Base-by-base conservation (phyloP, 345 rosid species). In the Carallia pectinifolia region DNA sequence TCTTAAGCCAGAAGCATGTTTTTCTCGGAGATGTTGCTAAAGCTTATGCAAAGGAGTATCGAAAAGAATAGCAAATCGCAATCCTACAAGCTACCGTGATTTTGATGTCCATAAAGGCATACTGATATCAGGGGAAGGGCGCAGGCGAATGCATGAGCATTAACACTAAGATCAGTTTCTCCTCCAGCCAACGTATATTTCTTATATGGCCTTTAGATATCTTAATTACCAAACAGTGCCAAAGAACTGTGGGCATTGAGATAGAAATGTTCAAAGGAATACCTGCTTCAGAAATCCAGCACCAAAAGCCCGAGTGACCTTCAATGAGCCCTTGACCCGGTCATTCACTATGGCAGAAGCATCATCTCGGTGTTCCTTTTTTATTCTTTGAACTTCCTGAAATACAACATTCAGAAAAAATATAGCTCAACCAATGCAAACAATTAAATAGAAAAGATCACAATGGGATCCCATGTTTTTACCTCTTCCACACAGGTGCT, bases 251-350 rank as follows among this genome's bases (percentile, higher is more conserved):
- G 48, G 44, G 44, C 5, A 1, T 33, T 33, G 31, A 63, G 13
- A 19, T 38, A 7, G 13, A 66, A 64, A 27, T 13, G 38, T 61
- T 23, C 33, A 56, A 19, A 56, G 29, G 48, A 63, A 60, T 80
- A 93, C 98, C 95, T 89, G 89, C 71, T 94, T 94, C 63, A 94
- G 89, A 74, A 90, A 94, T 38, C 98, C 96, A 27, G 96, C 98
- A 60, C 98, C 98, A 6, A 91, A 94, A 48, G 98, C 98, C 61
- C 98, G 85, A 61, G 98, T 94, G 67, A 94, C 97, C 84, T 90
- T 94, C 85, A 94, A 79, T 12, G 92, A 89, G 29, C 98, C 97
- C 77, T 91, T 94, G 47, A 94, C 98, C 1, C 98, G 89, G 33
- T 88, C 96, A 29, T 94, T 94, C 74, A 82, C 59, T 74, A 91